phyloP scores from a whole-genome alignment of 768 basidiomycete species.

The Hypholoma sublateritium region DNA sequence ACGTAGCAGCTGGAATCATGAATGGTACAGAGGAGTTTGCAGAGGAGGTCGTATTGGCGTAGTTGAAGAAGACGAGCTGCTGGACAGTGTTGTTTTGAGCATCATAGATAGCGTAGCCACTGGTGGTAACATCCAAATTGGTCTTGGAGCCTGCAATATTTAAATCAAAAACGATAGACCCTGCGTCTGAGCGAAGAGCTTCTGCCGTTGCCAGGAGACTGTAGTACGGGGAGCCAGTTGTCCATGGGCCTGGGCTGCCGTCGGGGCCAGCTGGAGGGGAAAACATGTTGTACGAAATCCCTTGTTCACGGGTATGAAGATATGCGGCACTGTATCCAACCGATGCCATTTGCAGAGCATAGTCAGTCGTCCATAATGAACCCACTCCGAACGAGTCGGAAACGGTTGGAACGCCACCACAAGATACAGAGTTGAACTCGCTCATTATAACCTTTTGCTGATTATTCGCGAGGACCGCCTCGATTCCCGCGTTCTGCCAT shows the following conservation, averaged over 20 bases:
- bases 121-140: slow-evolving; percentile 37
- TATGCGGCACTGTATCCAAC: slow-evolving; percentile 49
- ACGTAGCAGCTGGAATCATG: slow-evolving; percentile 32
- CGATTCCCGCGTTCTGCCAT: slow-evolving; percentile 49
- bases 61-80: slow-evolving; percentile 51
- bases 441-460: slow-evolving; percentile 45
- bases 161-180: slow-evolving; percentile 47
- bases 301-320: slow-evolving; percentile 54
- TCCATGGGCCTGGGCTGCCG: slow-evolving; percentile 41
- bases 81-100: slow-evolving; percentile 39
- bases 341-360: slow-evolving; percentile 50
- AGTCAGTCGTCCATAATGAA: slow-evolving; percentile 52
- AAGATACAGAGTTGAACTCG: slow-evolving; percentile 55
- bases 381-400: slow-evolving; percentile 53
- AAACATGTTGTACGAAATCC: slow-evolving; percentile 52
- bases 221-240: slow-evolving; percentile 50
- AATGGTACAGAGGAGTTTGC: slow-evolving; percentile 27
- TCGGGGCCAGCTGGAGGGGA: slow-evolving; percentile 37
- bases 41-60: slow-evolving; percentile 41
- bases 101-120: slow-evolving; percentile 64
- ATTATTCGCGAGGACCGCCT: slow-evolving; percentile 26
- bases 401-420: slow-evolving; percentile 49
- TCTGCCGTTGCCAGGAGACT: slow-evolving; percentile 47
- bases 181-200: slow-evolving; percentile 38
- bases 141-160: slow-evolving; percentile 37